Evolutionary conservation across 352 stramenopile genomes (phyloP).

Genomic region (Elongisporangium undulatum): DNA sequence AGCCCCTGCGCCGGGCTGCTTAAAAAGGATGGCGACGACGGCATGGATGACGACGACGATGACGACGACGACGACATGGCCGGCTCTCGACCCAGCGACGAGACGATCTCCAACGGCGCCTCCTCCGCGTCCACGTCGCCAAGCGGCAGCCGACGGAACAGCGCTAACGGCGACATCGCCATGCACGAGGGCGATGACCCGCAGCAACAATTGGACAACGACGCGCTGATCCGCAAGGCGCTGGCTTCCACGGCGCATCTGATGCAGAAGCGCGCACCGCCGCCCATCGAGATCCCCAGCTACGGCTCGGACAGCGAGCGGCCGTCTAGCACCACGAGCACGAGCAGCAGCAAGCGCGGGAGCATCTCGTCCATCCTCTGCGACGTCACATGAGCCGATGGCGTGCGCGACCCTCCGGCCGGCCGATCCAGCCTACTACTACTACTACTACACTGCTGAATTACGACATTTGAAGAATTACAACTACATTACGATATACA

Average conservation of each 20-base stretch:
- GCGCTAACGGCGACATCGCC: neutral
- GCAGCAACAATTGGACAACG: neutral
- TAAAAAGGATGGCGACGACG: conserved; percentile 13
- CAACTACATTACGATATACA: too few species aligned
- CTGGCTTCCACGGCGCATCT: conserved; percentile 13
- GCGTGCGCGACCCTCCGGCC: neutral
- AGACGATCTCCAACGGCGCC: neutral
- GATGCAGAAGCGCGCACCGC: conserved; percentile 19
- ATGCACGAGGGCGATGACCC: neutral
- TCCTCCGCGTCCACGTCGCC: neutral
- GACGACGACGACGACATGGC: conserved; percentile 10
- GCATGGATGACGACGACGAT: conserved; percentile 3
- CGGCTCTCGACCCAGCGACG: conserved; percentile 4
- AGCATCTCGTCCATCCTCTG: conserved; percentile 77
- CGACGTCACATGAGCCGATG: conserved; percentile 25
- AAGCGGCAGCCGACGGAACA: conserved; percentile 10
- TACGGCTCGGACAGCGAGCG: conserved; percentile 20
- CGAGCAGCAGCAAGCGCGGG: conserved; percentile 47
- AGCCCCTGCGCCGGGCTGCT: conserved; percentile 15
- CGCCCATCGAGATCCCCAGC: conserved; percentile 64
- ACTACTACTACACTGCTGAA: conserved; percentile 2
- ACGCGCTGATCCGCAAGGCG: conserved; percentile 22
- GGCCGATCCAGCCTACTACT: conserved; percentile 1
- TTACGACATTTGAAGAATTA: neutral
- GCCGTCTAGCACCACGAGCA: conserved; percentile 50